Conservation (phyloP, 176 grass and related monocot genomes). For the Stipa capillata region DNA sequence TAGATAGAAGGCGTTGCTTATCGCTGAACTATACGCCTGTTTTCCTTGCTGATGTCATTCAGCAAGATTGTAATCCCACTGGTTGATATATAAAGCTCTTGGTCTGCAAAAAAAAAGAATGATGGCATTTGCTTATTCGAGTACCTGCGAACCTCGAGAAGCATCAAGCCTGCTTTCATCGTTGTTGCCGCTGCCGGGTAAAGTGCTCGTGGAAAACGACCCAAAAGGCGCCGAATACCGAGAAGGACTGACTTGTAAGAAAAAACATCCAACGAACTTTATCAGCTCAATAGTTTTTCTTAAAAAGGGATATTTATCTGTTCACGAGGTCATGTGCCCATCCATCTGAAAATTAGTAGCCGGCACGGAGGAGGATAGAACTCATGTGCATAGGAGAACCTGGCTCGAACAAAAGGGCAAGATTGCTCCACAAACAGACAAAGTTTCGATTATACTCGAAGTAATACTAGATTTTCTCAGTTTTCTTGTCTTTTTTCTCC, state of each 20-base stretch:
- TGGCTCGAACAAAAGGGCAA: neutral
- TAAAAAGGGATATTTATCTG: too few species aligned
- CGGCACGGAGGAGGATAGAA: neutral
- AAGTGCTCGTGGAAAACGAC: slow-evolving; percentile 17
- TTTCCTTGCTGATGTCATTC: neutral
- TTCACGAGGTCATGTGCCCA: neutral
- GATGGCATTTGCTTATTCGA: slow-evolving; percentile 9
- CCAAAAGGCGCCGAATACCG: slow-evolving; percentile 10
- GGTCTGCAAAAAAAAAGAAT: neutral
- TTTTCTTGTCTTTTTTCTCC: neutral
- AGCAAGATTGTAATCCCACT: neutral
- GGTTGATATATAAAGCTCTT: neutral
- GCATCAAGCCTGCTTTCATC: slow-evolving; percentile 9
- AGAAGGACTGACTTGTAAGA: neutral
- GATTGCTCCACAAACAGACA: neutral
- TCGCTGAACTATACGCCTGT: neutral
- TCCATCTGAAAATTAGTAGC: neutral
- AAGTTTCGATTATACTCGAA: neutral
- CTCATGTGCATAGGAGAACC: neutral
- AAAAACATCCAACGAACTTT: slow-evolving; percentile 32
- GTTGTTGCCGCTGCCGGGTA: neutral
- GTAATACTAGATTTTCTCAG: neutral
- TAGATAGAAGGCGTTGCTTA: neutral
- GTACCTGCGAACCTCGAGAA: slow-evolving; percentile 17
- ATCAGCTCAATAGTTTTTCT: too few species aligned